Percentiles rank a stretch among this genome's conserved stretches.
Evolutionary conservation across 2,329 filamentous ascomycete genomes (phyloP).

Genomic region (Microsporum ferrugineum): DNA sequence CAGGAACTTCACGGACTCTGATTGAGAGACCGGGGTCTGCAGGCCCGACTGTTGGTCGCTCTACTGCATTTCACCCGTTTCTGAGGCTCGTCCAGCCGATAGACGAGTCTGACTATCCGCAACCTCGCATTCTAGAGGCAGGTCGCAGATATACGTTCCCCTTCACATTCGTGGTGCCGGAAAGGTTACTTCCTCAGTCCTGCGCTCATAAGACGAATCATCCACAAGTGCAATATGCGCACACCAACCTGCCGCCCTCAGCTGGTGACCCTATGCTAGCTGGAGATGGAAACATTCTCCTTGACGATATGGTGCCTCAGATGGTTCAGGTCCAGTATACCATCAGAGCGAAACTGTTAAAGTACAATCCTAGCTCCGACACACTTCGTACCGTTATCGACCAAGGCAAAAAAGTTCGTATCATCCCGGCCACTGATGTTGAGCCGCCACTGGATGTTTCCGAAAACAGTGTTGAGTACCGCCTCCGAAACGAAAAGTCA

Average conservation of each 20-base stretch:
- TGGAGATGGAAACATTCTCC: conserved; percentile 38
- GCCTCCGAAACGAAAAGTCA: conserved; percentile 46
- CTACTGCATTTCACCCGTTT: conserved; percentile 49
- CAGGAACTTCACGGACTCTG: conserved; percentile 41
- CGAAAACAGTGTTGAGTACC: conserved; percentile 39
- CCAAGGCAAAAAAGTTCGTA: conserved; percentile 45
- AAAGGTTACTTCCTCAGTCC: conserved; percentile 47
- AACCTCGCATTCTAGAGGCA: conserved; percentile 43
- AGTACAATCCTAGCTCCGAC: conserved; percentile 27
- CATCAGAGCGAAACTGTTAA: conserved; percentile 40
- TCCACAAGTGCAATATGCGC: conserved; percentile 42
- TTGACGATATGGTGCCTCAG: conserved; percentile 52
- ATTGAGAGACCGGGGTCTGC: conserved; percentile 45
- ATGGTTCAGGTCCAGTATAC: conserved; percentile 52
- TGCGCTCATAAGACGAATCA: conserved; percentile 46
- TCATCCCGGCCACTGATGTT: conserved; percentile 49
- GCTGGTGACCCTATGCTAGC: conserved; percentile 48
- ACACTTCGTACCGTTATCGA: conserved; percentile 38
- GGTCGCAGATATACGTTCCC: conserved; percentile 47
- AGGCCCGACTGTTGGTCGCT: conserved; percentile 42
- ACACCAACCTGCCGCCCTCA: conserved; percentile 50
- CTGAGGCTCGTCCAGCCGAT: conserved; percentile 52
- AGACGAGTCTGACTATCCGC: conserved; percentile 41
- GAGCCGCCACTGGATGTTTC: conserved; percentile 46
- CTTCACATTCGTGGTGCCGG: conserved; percentile 54